phyloP scores from a whole-genome alignment of 2,329 filamentous ascomycete genomes.

The Phaeosphaeria sp. region DNA sequence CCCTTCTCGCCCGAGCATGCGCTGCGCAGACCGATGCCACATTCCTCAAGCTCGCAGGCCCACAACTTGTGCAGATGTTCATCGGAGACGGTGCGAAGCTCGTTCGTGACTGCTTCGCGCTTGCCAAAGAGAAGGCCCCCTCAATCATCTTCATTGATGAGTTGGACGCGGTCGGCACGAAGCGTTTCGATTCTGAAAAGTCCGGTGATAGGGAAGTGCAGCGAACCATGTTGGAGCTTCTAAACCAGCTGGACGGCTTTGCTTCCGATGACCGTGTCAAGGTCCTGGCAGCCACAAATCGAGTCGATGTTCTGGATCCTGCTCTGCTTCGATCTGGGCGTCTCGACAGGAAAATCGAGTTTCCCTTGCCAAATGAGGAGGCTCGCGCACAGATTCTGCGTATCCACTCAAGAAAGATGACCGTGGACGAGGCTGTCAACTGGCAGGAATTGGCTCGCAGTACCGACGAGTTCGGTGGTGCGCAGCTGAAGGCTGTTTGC shows the following conservation, averaged over 20 bases:
- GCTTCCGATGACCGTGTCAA: slow-evolving; percentile 97
- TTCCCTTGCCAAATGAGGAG: slow-evolving; percentile 97
- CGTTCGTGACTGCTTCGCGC: slow-evolving; percentile 94
- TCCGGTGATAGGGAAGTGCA: slow-evolving; percentile 97
- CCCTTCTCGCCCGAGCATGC: slow-evolving; percentile 90
- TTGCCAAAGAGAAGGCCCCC: slow-evolving; percentile 98
- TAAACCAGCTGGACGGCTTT: slow-evolving; percentile 98
- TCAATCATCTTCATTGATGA: slow-evolving; percentile 99
- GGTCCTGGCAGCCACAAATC: slow-evolving; percentile 92
- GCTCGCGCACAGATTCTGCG: slow-evolving; percentile 95
- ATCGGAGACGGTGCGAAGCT: slow-evolving; percentile 98
- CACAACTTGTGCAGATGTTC: slow-evolving; percentile 99
- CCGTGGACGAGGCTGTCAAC: slow-evolving; percentile 89
- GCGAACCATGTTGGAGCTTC: slow-evolving; percentile 96
- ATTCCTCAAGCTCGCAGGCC: slow-evolving; percentile 96
- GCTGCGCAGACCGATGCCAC: slow-evolving; percentile 98
- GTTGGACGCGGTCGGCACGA: slow-evolving; percentile 96
- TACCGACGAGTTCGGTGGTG: slow-evolving; percentile 97
- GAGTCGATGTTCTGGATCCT: slow-evolving; percentile 91
- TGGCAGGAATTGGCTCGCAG: slow-evolving; percentile 95
- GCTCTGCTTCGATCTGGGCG: slow-evolving; percentile 89
- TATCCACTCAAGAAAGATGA: slow-evolving; percentile 99
- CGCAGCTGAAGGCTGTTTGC: slow-evolving; percentile 97
- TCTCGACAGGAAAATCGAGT: slow-evolving; percentile 97
- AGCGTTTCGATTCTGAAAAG: slow-evolving; percentile 98